Conservation (phyloP, 768 basidiomycete genomes). For the Hydnomerulius pinastri region DNA sequence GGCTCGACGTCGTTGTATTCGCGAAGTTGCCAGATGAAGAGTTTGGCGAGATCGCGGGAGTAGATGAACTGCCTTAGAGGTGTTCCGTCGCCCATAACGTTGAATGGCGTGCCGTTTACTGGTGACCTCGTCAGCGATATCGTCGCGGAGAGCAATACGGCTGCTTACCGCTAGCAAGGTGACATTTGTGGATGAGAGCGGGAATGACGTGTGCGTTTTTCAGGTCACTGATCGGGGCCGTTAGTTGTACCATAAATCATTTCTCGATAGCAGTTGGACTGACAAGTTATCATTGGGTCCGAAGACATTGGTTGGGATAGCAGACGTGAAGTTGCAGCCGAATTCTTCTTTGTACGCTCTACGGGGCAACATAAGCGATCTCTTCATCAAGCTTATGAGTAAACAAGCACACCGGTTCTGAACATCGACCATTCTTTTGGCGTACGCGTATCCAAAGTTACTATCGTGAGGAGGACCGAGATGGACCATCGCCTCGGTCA, state of each 20-base stretch:
- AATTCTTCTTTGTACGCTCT: constrained; percentile 97
- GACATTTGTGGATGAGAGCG: constrained; percentile 90
- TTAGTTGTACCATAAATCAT: constrained; percentile 3
- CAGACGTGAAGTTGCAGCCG: constrained; percentile 92
- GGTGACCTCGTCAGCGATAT: too few relatives aligned
- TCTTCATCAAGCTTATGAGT: background rate
- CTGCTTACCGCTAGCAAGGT: constrained; percentile 79
- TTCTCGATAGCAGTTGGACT: constrained; percentile 15
- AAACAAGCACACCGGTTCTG: constrained; percentile 78
- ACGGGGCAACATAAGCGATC: background rate
- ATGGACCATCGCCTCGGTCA: constrained; percentile 93
- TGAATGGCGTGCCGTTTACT: constrained; percentile 80
- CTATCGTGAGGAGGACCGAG: constrained; percentile 89
- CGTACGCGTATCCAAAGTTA: constrained; percentile 97
- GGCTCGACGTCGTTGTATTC: constrained; percentile 94
- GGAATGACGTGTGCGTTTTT: constrained; percentile 95
- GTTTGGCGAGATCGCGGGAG: constrained; percentile 91
- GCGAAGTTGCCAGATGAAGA: constrained; percentile 90
- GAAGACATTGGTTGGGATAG: constrained; percentile 98
- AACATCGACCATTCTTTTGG: constrained; percentile 93
- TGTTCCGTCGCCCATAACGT: constrained; percentile 87
- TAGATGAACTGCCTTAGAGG: constrained; percentile 98
- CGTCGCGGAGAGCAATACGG: background rate
- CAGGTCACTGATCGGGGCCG: constrained; percentile 61
- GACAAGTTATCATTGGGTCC: constrained; percentile 94